Evolutionary conservation across 768 basidiomycete genomes (phyloP).

Genomic region (Daedalea quercina): DNA sequence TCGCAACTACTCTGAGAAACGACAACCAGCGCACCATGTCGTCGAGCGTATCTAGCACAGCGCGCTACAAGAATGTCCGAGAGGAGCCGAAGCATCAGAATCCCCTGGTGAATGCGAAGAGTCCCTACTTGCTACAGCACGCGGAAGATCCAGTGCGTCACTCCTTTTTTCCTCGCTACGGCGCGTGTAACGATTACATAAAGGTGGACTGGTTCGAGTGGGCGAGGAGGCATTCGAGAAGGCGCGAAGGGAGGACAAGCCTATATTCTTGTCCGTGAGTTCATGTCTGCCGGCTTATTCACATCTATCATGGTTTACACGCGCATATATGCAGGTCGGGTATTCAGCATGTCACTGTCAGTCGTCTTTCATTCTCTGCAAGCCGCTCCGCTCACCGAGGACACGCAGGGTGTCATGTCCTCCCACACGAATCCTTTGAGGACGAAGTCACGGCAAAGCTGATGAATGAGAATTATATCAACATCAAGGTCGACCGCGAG

Average conservation of each 20-base stretch:
- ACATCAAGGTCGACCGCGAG: slow-evolving; percentile 36
- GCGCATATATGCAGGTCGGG: slow-evolving; percentile 23
- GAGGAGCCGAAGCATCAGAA: slow-evolving; percentile 6
- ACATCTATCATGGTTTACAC: too few relatives aligned
- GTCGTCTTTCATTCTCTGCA: too few relatives aligned
- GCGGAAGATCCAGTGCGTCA: slow-evolving; percentile 19
- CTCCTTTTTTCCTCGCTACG: not conserved
- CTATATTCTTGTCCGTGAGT: slow-evolving; percentile 29
- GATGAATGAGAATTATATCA: slow-evolving; percentile 33
- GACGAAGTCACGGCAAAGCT: slow-evolving; percentile 28
- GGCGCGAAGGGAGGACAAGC: slow-evolving; percentile 19
- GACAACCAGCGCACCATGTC: too few relatives aligned
- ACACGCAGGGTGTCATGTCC: slow-evolving; percentile 20
- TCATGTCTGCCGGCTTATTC: too few relatives aligned
- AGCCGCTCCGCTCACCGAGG: not conserved
- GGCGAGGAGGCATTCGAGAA: slow-evolving; percentile 22
- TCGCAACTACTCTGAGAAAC: too few relatives aligned
- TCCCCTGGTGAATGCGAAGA: slow-evolving; percentile 14
- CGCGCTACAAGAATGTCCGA: not conserved
- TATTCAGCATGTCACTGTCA: slow-evolving; percentile 38
- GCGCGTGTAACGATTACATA: not conserved
- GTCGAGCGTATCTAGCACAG: too few relatives aligned
- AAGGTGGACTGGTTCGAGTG: slow-evolving; percentile 24
- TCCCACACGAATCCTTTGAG: slow-evolving; percentile 32
- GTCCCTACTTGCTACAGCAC: slow-evolving; percentile 21